Evolutionary conservation across 2,329 filamentous ascomycete genomes (phyloP).

Genomic region (Geosmithia morbida): DNA sequence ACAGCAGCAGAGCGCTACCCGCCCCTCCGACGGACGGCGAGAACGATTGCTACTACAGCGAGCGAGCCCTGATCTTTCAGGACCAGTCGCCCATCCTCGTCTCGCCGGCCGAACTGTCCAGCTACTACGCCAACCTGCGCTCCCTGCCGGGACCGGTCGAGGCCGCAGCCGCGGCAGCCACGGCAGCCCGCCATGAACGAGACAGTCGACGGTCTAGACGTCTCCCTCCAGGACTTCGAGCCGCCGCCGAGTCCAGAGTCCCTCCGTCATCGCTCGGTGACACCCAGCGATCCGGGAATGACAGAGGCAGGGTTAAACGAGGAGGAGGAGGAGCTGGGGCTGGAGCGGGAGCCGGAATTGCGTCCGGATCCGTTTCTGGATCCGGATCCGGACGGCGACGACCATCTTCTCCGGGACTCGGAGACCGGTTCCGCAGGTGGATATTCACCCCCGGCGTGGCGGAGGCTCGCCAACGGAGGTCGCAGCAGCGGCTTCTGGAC

Average conservation of each 20-base stretch:
- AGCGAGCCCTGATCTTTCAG: conserved; percentile 14
- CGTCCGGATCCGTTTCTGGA: not conserved
- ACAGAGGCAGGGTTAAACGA: conserved; percentile 1
- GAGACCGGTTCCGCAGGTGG: conserved; percentile 36
- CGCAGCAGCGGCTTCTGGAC: conserved; percentile 48
- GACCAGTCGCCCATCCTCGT: conserved; percentile 15
- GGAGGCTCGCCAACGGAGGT: conserved; percentile 43
- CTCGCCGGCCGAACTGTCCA: not conserved
- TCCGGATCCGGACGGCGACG: not conserved
- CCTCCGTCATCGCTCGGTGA: conserved; percentile 16
- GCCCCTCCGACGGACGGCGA: conserved; percentile 5
- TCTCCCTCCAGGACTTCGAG: conserved; percentile 39
- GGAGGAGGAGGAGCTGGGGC: no score
- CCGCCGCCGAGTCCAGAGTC: conserved; percentile 24
- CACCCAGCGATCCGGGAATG: conserved; percentile 18
- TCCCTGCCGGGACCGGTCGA: not conserved
- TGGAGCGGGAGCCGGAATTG: no score
- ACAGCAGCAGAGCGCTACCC: conserved; percentile 10
- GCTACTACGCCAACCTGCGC: not conserved
- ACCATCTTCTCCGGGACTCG: conserved; percentile 22
- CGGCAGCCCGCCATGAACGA: conserved; percentile 14
- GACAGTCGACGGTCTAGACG: conserved; percentile 29
- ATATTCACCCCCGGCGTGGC: conserved; percentile 47
- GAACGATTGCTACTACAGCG: not conserved
- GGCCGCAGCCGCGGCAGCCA: conserved; percentile 6